Evolutionary conservation across 495 filamentous ascomycete genomes (phyloP).

Genomic region (Arthonia radiata): DNA sequence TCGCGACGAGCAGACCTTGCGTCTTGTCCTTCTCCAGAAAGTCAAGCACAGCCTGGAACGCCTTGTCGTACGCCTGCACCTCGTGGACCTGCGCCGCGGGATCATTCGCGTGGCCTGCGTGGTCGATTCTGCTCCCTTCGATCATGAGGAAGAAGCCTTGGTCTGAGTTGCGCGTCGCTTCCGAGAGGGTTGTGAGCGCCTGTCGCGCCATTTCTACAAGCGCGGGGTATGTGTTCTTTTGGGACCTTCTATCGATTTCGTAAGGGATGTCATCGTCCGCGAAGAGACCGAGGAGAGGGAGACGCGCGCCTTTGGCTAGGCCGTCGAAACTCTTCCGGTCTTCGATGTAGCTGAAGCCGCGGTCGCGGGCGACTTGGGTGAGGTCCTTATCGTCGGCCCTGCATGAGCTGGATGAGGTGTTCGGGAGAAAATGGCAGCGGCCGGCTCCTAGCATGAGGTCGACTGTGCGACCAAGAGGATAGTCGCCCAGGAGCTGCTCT

Average conservation of each 20-base stretch:
- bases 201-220: conserved; percentile 77
- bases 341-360: conserved; percentile 57
- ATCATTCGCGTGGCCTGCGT: conserved; percentile 87
- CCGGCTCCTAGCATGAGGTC: conserved; percentile 87
- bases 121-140: conserved; percentile 86
- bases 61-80: conserved; percentile 72
- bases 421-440: conserved; percentile 77
- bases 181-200: conserved; percentile 50
- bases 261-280: conserved; percentile 67
- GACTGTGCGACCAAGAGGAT: conserved; percentile 62
- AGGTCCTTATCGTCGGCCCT: conserved; percentile 48
- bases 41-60: conserved; percentile 58
- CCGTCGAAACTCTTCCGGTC: conserved; percentile 54
- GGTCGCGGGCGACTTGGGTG: conserved; percentile 37
- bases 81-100: conserved; percentile 89
- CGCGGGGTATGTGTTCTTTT: conserved; percentile 62
- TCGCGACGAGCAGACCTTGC: conserved; percentile 59
- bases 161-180: conserved; percentile 64
- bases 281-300: conserved; percentile 74
- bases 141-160: conserved; percentile 98
- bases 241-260: conserved; percentile 63
- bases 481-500: conserved; percentile 65
- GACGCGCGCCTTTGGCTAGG: conserved; percentile 45
- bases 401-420: conserved; percentile 50
- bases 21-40: conserved; percentile 53